These are phyloP conservation scores for Trichoderma erinaceum DNA, from an alignment of 495 filamentous ascomycete genomes.

Conservation along the genomic window DNA sequence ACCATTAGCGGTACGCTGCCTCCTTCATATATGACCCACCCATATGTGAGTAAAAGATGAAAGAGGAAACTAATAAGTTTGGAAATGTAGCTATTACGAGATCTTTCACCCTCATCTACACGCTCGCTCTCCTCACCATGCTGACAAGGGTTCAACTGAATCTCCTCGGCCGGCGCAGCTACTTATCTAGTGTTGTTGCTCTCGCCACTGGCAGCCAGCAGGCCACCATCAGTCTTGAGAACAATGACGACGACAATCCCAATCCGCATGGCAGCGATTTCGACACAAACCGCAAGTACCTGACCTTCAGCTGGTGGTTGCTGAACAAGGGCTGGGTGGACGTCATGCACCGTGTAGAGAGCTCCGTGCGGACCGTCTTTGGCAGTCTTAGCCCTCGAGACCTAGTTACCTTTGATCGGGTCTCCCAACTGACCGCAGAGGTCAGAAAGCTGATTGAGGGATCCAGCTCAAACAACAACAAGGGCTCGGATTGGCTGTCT, in stretches of 20 bases:
- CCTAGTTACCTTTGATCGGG: constrained; percentile 68
- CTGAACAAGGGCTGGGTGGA: constrained; percentile 84
- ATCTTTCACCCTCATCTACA: constrained; percentile 87
- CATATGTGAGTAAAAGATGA: background rate
- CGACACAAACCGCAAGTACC: constrained; percentile 86
- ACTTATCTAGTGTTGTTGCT: constrained; percentile 89
- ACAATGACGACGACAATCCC: constrained; percentile 75
- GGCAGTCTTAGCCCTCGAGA: constrained; percentile 80
- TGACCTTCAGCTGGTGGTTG: constrained; percentile 98
- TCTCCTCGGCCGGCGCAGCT: constrained; percentile 88
- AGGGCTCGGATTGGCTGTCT: constrained; percentile 64
- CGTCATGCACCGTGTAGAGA: constrained; percentile 69
- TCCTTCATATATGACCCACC: background rate
- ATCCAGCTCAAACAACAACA: constrained; percentile 58
- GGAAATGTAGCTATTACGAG: constrained; percentile 67
- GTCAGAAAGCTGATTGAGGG: constrained; percentile 83
- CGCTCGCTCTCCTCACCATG: constrained; percentile 78
- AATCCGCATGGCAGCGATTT: constrained; percentile 85
- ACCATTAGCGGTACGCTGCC: constrained; percentile 77
- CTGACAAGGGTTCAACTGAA: constrained; percentile 96
- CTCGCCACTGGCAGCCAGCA: constrained; percentile 64
- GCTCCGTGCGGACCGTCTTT: constrained; percentile 79
- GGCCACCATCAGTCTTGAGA: constrained; percentile 70
- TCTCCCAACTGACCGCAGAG: constrained; percentile 71
- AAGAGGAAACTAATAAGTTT: background rate